Percentiles rank a stretch among this genome's conserved stretches.
These are phyloP conservation scores for Fusarium pseudonygamai DNA, from an alignment of 2,329 filamentous ascomycete species.

Conservation along the genomic window DNA sequence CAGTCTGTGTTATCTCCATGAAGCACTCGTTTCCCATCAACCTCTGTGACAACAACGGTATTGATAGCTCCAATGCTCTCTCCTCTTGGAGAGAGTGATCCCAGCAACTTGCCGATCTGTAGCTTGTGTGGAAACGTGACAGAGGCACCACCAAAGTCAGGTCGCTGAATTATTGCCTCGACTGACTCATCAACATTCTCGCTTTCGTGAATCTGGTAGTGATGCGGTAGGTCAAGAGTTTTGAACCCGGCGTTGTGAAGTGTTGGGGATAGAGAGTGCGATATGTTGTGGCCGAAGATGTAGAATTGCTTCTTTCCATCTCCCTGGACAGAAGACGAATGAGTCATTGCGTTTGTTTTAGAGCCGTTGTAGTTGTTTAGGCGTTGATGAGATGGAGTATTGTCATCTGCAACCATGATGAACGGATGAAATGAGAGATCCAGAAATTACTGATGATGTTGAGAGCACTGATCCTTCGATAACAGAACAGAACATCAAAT, in stretches of 20 bases:
- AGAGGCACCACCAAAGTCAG: neutral
- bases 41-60: neutral
- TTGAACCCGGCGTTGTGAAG: neutral
- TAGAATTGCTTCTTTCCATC: neutral
- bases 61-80: neutral
- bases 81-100: neutral
- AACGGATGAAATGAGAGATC: fast-evolving
- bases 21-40: neutral
- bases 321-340: fast-evolving
- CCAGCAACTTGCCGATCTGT: neutral
- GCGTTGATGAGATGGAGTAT: fast-evolving
- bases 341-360: fast-evolving
- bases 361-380: fast-evolving
- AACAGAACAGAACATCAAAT: too few relatives aligned
- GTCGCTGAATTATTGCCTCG: neutral
- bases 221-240: neutral
- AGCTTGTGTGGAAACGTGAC: slow-evolving; percentile 15
- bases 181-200: slow-evolving; percentile 6
- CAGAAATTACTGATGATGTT: too few relatives aligned
- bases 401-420: neutral
- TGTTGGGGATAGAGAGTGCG: slow-evolving; percentile 2
- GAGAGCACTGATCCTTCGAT: neutral
- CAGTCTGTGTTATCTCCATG: slow-evolving; percentile 8
- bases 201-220: slow-evolving; percentile 13
- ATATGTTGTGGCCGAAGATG: slow-evolving; percentile 9